Evolutionary conservation across 2,329 filamentous ascomycete species (phyloP).

Genomic region (Fusarium poae): DNA sequence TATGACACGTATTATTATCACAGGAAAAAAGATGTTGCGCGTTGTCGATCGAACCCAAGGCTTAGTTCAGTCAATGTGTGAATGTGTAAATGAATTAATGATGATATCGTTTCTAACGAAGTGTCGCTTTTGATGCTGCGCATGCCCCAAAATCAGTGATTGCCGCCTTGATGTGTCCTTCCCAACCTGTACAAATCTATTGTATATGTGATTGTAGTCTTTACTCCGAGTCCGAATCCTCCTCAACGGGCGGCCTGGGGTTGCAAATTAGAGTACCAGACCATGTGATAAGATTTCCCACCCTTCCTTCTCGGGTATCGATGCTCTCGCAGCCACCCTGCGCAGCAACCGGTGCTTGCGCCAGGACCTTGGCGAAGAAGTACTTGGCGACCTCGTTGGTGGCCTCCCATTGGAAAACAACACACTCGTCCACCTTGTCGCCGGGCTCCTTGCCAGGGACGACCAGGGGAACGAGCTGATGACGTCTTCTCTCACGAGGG

Average conservation of each 20-base stretch:
- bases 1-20: background rate
- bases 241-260: slow-evolving; percentile 8
- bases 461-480: slow-evolving; percentile 21
- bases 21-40: background rate
- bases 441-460: slow-evolving; percentile 24
- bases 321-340: slow-evolving; percentile 36
- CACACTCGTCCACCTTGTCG: slow-evolving; percentile 27
- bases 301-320: slow-evolving; percentile 27
- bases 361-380: slow-evolving; percentile 35
- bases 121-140: slow-evolving; percentile 18
- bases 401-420: slow-evolving; percentile 34
- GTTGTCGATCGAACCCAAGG: background rate
- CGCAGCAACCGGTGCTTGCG: slow-evolving; percentile 22
- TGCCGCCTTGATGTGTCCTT: background rate
- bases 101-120: background rate
- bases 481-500: slow-evolving; percentile 30
- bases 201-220: background rate
- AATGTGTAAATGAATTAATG: slow-evolving; percentile 8
- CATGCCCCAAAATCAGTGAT: background rate
- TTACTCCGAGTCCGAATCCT: slow-evolving; percentile 18
- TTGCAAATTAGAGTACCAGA: slow-evolving; percentile 20
- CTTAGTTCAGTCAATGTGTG: background rate
- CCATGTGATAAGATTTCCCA: slow-evolving; percentile 25
- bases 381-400: slow-evolving; percentile 21
- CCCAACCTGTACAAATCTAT: background rate